Percentiles rank a stretch among this genome's conserved stretches.
These are phyloP conservation scores for Rhizopogon vesiculosus DNA, from an alignment of 768 basidiomycete species.

Conservation along the genomic window DNA sequence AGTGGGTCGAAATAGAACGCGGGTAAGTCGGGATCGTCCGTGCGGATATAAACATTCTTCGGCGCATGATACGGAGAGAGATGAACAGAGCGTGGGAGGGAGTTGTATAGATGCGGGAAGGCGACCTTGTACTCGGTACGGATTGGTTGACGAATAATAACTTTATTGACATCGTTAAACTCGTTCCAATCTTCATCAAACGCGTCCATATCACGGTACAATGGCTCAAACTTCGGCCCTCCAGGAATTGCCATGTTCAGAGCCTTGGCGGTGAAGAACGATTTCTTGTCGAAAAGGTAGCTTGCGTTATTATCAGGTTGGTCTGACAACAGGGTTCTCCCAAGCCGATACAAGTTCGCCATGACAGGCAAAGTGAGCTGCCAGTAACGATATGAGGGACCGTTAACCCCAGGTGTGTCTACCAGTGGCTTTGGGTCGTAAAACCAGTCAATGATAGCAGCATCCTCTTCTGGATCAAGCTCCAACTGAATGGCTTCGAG, in stretches of 20 bases:
- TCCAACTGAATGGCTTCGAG: constrained; percentile 97
- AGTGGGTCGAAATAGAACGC: constrained; percentile 99
- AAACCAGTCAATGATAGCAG: constrained; percentile 94
- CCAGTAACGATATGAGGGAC: constrained; percentile 91
- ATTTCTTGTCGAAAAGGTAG: constrained; percentile 95
- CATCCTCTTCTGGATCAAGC: constrained; percentile 87
- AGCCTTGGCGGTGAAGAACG: constrained; percentile 98
- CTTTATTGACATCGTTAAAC: constrained; percentile 99
- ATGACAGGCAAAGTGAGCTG: constrained; percentile 89
- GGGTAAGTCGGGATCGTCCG: constrained; percentile 98
- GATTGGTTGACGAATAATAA: constrained; percentile 98
- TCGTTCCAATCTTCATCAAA: constrained; percentile 99
- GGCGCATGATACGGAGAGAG: constrained; percentile 90
- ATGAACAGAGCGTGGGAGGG: constrained; percentile 89
- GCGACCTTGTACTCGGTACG: constrained; percentile 99
- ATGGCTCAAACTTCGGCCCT: constrained; percentile 96
- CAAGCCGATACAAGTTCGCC: constrained; percentile 95
- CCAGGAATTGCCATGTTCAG: constrained; percentile 97
- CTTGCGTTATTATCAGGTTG: constrained; percentile 86
- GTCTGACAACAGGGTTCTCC: constrained; percentile 90
- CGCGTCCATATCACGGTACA: constrained; percentile 94
- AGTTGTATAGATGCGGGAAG: constrained; percentile 98
- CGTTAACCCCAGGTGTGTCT: constrained; percentile 89
- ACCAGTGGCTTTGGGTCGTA: constrained; percentile 95
- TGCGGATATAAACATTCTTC: constrained; percentile 98